phyloP scores from a whole-genome alignment of 2,329 filamentous ascomycete genomes.

The Aspergillus sp. region DNA sequence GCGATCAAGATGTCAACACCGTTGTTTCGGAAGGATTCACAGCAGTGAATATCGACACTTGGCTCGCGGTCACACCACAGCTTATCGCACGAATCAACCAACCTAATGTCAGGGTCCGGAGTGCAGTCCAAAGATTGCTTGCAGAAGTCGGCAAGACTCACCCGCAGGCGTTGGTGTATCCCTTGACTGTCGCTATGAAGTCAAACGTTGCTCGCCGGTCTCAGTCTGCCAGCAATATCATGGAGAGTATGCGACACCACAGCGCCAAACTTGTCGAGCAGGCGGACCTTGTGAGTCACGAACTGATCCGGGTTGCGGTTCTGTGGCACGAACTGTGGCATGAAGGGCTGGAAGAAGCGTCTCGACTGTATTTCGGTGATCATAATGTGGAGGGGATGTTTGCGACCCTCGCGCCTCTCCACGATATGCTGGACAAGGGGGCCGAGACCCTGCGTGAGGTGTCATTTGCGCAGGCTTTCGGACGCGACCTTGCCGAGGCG shows the following conservation, averaged over 20 bases:
- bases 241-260: slow-evolving; percentile 96
- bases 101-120: slow-evolving; percentile 76
- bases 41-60: slow-evolving; percentile 91
- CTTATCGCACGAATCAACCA: slow-evolving; percentile 96
- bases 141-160: slow-evolving; percentile 89
- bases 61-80: slow-evolving; percentile 96
- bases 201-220: slow-evolving; percentile 78
- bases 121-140: slow-evolving; percentile 83
- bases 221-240: slow-evolving; percentile 80
- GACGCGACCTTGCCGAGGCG: slow-evolving; percentile 86
- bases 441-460: slow-evolving; percentile 92
- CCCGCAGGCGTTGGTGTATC: slow-evolving; percentile 93
- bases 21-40: slow-evolving; percentile 85
- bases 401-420: slow-evolving; percentile 74
- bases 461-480: slow-evolving; percentile 95
- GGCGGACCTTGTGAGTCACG: slow-evolving; percentile 87
- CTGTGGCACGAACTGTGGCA: slow-evolving; percentile 99
- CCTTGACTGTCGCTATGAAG: slow-evolving; percentile 96
- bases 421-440: slow-evolving; percentile 81
- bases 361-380: slow-evolving; percentile 91
- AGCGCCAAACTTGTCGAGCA: slow-evolving; percentile 88
- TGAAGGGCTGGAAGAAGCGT: slow-evolving; percentile 93
- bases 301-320: slow-evolving; percentile 92
- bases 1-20: slow-evolving; percentile 74
- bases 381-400: slow-evolving; percentile 99